Conservation (phyloP, 805 yeast species). For the Candida nonsorbophila region DNA sequence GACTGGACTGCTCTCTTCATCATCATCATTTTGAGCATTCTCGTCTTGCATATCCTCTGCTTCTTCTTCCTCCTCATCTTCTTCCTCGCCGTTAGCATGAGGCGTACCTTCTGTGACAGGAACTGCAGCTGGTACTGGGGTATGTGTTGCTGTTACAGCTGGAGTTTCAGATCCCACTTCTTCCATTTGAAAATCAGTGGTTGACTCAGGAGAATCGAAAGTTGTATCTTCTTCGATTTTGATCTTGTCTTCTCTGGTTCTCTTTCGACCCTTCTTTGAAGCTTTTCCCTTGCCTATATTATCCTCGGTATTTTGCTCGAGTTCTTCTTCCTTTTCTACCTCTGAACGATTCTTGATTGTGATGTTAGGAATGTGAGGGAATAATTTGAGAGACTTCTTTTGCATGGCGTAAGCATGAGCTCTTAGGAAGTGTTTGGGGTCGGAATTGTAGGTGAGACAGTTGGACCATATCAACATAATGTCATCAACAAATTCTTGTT, state of each 20-base stretch:
- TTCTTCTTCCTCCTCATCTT: conserved; percentile 31
- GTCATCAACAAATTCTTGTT: conserved; percentile 90
- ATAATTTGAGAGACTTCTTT: conserved; percentile 68
- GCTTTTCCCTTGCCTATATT: conserved; percentile 32
- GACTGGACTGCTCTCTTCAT: conserved; percentile 70
- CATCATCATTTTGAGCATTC: conserved; percentile 39
- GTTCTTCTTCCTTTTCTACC: conserved; percentile 57
- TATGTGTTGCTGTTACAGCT: conserved; percentile 8
- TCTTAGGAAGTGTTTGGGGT: conserved; percentile 86
- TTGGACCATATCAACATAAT: conserved; percentile 93
- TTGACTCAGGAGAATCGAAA: conserved; percentile 14
- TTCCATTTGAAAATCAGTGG: conserved; percentile 6
- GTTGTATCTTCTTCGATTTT: conserved; percentile 20
- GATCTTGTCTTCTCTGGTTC: conserved; percentile 29
- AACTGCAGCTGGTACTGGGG: conserved; percentile 8
- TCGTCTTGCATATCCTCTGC: conserved; percentile 40
- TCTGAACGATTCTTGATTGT: conserved; percentile 67
- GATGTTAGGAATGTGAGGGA: conserved; percentile 88
- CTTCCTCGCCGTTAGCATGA: conserved; percentile 15
- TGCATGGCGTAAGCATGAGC: conserved; percentile 96
- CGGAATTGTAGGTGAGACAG: conserved; percentile 88
- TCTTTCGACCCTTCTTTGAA: conserved; percentile 36
- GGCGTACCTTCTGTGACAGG: neutral
- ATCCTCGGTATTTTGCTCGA: conserved; percentile 20
- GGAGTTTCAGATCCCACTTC: conserved; percentile 4